phyloP scores from a whole-genome alignment of 2,329 filamentous ascomycete species.

The Geosmithia morbida region DNA sequence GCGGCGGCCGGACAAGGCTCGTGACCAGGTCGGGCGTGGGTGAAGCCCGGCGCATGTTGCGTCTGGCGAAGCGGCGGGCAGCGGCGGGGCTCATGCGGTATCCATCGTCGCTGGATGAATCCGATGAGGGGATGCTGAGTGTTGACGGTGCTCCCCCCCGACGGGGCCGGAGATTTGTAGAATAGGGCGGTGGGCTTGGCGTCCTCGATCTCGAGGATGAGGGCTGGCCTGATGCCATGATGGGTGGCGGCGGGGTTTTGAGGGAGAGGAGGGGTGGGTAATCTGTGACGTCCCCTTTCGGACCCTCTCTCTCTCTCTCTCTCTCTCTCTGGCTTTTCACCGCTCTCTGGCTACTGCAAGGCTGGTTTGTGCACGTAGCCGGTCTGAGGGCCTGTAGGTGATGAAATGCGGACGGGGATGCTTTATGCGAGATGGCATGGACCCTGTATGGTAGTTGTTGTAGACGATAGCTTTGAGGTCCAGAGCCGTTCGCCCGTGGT shows the following conservation, averaged over 20 bases:
- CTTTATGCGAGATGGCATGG: not conserved
- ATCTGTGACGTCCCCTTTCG: not conserved
- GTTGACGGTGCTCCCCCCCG: not conserved
- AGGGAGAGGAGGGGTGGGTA: not conserved
- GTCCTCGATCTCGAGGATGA: not conserved
- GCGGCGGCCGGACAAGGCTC: constrained; percentile 21
- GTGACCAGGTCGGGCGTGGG: constrained; percentile 24
- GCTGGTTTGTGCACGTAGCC: not conserved
- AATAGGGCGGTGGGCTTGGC: not conserved
- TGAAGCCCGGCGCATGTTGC: constrained; percentile 17
- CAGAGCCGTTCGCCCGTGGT: not conserved
- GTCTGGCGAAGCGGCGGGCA: constrained; percentile 19
- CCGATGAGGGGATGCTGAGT: constrained; percentile 8
- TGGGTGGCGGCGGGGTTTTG: not conserved
- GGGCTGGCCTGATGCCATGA: not conserved
- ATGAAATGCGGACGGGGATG: not conserved
- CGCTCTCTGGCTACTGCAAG: not conserved
- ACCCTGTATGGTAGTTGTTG: not conserved
- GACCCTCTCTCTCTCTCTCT: not conserved
- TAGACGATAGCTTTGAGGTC: not conserved
- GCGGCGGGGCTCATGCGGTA: constrained; percentile 18
- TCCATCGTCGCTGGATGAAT: constrained; percentile 20
- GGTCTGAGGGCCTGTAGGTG: too few species aligned
- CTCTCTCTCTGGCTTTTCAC: not conserved
- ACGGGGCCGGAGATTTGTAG: not conserved